phyloP scores from a whole-genome alignment of 495 filamentous ascomycete genomes.

The Xylaria telfairii region DNA sequence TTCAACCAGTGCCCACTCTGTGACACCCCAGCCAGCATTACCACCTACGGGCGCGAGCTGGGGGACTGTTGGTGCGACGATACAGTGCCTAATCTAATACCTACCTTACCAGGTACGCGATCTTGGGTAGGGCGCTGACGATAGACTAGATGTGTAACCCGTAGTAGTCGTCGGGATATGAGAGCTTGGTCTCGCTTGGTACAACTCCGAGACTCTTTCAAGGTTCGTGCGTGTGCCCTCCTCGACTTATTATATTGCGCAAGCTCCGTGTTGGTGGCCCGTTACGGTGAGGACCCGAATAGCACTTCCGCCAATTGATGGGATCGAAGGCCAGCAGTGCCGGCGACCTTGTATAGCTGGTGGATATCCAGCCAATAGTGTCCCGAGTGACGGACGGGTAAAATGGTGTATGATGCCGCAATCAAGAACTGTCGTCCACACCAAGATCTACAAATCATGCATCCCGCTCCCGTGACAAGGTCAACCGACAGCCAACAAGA shows the following conservation, averaged over 20 bases:
- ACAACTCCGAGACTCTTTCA: neutral
- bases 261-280: neutral
- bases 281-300: neutral
- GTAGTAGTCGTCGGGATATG: neutral
- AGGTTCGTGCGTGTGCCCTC: neutral
- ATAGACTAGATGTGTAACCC: neutral
- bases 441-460: conserved; percentile 12
- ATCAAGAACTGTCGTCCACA: conserved; percentile 1
- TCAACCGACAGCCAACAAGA: conserved; percentile 19
- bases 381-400: conserved; percentile 8
- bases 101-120: neutral
- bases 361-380: neutral
- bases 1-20: conserved; percentile 16
- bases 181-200: neutral
- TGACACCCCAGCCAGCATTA: conserved; percentile 10
- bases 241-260: conserved; percentile 1
- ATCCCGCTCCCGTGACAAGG: conserved; percentile 16
- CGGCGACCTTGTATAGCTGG: conserved; percentile 15
- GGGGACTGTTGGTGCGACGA: neutral
- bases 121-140: too few relatives aligned
- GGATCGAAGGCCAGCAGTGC: neutral
- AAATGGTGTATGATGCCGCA: conserved; percentile 22
- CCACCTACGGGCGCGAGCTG: neutral
- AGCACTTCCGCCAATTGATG: conserved; percentile 6
- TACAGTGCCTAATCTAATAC: neutral